Conservation (phyloP, 192 early-diverging fungal species). For the Gamsiella multidivaricata region DNA sequence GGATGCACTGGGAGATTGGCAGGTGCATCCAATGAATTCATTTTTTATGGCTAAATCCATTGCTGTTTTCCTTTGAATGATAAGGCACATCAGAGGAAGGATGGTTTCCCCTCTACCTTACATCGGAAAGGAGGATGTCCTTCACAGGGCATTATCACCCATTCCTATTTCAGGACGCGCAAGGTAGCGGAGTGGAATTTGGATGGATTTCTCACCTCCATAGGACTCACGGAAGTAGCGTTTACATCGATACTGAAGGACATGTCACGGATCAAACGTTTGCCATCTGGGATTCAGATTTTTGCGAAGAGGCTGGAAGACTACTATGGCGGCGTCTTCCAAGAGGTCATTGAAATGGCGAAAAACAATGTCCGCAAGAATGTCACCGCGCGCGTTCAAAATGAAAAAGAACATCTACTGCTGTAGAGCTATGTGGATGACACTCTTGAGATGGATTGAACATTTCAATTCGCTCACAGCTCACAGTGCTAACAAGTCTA, state of each 20-base stretch:
- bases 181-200: constrained; percentile 25
- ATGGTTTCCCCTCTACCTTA: constrained; percentile 2
- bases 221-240: neutral
- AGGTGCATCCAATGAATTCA: constrained; percentile 18
- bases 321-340: constrained; percentile 3
- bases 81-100: neutral
- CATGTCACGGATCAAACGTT: constrained; percentile 4
- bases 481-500: neutral
- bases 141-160: neutral
- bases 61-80: neutral
- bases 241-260: constrained; percentile 7
- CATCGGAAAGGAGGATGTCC: neutral
- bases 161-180: constrained; percentile 8
- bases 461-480: neutral
- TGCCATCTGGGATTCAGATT: neutral
- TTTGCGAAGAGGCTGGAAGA: neutral
- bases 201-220: constrained; percentile 9
- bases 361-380: constrained; percentile 11
- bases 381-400: constrained; percentile 9
- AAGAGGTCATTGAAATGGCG: constrained; percentile 4
- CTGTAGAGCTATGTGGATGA: constrained; percentile 4
- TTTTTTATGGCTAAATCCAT: neutral
- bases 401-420: constrained; percentile 14
- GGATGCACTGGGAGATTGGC: constrained; percentile 21
- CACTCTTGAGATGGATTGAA: constrained; percentile 1